Evolutionary conservation across 2,329 filamentous ascomycete genomes (phyloP).

Genomic region (Pyrenophora tritici-repentis): DNA sequence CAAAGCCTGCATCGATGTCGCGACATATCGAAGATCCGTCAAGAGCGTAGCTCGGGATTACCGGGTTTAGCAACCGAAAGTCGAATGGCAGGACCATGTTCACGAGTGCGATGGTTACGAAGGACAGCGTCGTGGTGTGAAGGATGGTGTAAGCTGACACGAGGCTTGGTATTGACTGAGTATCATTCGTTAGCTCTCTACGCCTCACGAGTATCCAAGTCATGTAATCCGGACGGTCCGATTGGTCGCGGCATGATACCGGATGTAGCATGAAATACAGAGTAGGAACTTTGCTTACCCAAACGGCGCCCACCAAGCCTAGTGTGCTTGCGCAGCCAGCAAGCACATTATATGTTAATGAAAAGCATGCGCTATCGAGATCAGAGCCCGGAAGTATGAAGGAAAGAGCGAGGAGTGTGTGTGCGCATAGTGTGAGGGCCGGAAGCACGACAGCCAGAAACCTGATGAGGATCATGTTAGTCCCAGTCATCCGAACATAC

Average conservation of each 20-base stretch:
- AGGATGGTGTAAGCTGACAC: conserved; percentile 34
- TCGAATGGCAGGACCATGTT: conserved; percentile 32
- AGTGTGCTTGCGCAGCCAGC: conserved; percentile 48
- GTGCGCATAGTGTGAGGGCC: conserved; percentile 32
- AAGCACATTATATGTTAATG: conserved; percentile 48
- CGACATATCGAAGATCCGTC: conserved; percentile 31
- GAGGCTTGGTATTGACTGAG: conserved; percentile 29
- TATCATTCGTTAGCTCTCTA: conserved; percentile 18
- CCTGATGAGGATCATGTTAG: conserved; percentile 17
- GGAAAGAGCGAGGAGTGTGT: conserved; percentile 32
- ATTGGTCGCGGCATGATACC: neutral
- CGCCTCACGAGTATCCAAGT: neutral
- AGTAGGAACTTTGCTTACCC: conserved; percentile 39
- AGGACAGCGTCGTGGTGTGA: conserved; percentile 33
- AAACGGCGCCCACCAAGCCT: conserved; percentile 51
- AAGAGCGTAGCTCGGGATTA: conserved; percentile 28
- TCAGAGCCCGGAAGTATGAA: conserved; percentile 26
- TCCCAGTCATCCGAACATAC: neutral
- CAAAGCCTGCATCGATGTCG: conserved; percentile 35
- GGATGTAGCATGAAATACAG: neutral
- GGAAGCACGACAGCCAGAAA: conserved; percentile 37
- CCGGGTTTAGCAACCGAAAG: conserved; percentile 24
- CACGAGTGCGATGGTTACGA: conserved; percentile 34
- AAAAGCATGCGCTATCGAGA: conserved; percentile 40
- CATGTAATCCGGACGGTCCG: neutral